Percentiles rank a stretch among this genome's conserved stretches.
Evolutionary conservation across 495 filamentous ascomycete genomes (phyloP).

Genomic region (Xylaria longipes): DNA sequence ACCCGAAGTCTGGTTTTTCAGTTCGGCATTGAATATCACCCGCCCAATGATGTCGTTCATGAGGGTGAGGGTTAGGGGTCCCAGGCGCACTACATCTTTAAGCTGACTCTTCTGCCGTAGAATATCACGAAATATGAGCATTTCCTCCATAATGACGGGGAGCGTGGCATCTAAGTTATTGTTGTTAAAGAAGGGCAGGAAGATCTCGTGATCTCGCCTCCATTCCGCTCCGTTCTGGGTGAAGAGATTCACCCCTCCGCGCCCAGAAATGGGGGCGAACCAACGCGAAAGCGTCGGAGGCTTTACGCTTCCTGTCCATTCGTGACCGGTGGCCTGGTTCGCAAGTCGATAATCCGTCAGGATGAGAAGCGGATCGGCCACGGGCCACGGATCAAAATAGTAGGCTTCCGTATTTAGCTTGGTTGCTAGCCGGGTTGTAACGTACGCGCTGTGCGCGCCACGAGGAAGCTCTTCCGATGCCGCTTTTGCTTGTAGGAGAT

Average conservation of each 20-base stretch:
- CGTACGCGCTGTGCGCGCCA: constrained; percentile 32
- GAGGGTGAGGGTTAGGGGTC: constrained; percentile 70
- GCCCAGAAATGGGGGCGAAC: constrained; percentile 39
- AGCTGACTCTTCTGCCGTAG: constrained; percentile 36
- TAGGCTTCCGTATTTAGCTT: constrained; percentile 31
- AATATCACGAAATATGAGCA: constrained; percentile 38
- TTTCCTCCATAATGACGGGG: constrained; percentile 46
- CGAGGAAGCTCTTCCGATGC: constrained; percentile 35
- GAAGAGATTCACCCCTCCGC: constrained; percentile 38
- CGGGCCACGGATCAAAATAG: constrained; percentile 39
- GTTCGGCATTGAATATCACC: constrained; percentile 39
- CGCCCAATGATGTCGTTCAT: constrained; percentile 69
- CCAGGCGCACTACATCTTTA: constrained; percentile 55
- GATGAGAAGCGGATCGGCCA: constrained; percentile 33
- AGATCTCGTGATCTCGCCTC: constrained; percentile 46
- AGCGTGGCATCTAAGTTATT: constrained; percentile 46
- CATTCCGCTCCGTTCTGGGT: constrained; percentile 45
- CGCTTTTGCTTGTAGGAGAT: constrained; percentile 37
- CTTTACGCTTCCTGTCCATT: constrained; percentile 34
- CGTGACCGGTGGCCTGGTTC: constrained; percentile 36
- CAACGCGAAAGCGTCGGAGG: constrained; percentile 29
- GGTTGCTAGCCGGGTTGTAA: constrained; percentile 30
- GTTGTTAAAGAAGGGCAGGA: constrained; percentile 49
- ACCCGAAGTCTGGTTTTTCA: constrained; percentile 36
- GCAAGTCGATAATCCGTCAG: constrained; percentile 37